Base-by-base conservation (phyloP, 1,284 basidiomycete genomes). In the Austroboletus niveus region DNA sequence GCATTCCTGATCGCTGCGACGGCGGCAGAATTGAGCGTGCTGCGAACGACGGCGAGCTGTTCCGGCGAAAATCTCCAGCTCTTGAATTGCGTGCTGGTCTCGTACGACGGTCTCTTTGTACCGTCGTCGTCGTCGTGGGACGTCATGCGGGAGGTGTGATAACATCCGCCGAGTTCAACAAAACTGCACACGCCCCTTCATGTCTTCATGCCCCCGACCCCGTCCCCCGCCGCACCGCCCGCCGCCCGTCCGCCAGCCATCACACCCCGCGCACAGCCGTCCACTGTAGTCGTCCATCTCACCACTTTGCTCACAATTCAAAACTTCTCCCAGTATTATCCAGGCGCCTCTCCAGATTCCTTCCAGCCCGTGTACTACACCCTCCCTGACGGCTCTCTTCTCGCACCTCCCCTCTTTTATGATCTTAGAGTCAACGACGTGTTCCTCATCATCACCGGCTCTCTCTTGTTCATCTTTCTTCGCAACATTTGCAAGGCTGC, bases 11-110 rank as follows among this genome's bases (percentile, higher is more conserved):
- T 92, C 4, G 82, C 83, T 46, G 80, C 75, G 29, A 94, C 86
- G 5, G 92, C 89, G 38, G 80, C 82, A 42, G 75, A 71, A 62
- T 94, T 97, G 54, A 95, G 70, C 31, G 81, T 76, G 17, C 69
- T 59, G 15, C 94, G 82, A 44, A 84, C 78, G 9, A 75, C 61
- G 4, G 64, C 72, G 3, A 98, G 78, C 51, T 81, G 75, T 46
- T 83, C 78, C 22, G 75, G 71, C 0, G 93, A 94, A 71, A 85
- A 95, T 44, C 93, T 76, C 94, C 94, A 98, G 67, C 94, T 85
- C 56, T 75, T 80, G 71, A 78, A 95, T 67, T 97, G 94, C 0
- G 92, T 92, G 56, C 90, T 91, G 50, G 81, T 84, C 64, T 94
- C 85, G 64, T 91, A 96, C 7, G 93, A 59, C 1, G 78, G 69